Evolutionary conservation across 192 early-diverging fungal genomes (phyloP), one percentile per base, ranked within the genome.

Genomic region (Linnemannia elongata): DNA sequence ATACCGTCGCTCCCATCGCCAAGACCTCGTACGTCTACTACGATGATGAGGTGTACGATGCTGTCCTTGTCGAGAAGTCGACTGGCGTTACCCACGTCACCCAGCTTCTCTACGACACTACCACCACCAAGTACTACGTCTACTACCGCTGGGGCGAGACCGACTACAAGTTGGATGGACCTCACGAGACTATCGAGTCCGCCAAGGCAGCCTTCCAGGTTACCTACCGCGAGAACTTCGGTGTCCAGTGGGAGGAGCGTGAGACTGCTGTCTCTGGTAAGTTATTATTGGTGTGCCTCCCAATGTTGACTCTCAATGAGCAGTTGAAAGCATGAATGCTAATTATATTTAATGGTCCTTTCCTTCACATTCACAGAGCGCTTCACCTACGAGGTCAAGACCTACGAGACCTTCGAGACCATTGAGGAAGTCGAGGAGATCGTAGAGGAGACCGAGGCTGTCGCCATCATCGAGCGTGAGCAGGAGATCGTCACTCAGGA

Each of bases 381-480:
- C 22, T 81, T 41, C 38, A 41, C 77, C 6, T 77, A 77, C 22
- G 60, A 85, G 71, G 69, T 79, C 20, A 75, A 69, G 74, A 85
- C 82, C 24, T 85, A 85, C 54, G 77, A 85, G 72, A 27, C 63
- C 4, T 75, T 79, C 45, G 77, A 85, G 74, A 78, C 79, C 38
- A 30, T 33, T 45, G 82, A 85, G 55, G 74, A 79, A 30, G 24
- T 85, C 60, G 82, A 85, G 74, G 82, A 85, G 77, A 47, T 72
- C 38, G 77, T 85, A 2, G 82, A 85, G 63, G 82, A 85, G 63
- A 72, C 55, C 66, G 82, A 85, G 54, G 78, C 52, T n/a, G 30
- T 44, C 0, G 72, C 75, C 39, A 30, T 85, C 57, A 38, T 79
- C 38, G 82, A 77, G 17, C 77, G 69, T 38, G 77, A 85, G 52